Evolutionary conservation across 345 rosid genomes (phyloP), one percentile per base, ranked within the genome.

Genomic region (Punica granatum): DNA sequence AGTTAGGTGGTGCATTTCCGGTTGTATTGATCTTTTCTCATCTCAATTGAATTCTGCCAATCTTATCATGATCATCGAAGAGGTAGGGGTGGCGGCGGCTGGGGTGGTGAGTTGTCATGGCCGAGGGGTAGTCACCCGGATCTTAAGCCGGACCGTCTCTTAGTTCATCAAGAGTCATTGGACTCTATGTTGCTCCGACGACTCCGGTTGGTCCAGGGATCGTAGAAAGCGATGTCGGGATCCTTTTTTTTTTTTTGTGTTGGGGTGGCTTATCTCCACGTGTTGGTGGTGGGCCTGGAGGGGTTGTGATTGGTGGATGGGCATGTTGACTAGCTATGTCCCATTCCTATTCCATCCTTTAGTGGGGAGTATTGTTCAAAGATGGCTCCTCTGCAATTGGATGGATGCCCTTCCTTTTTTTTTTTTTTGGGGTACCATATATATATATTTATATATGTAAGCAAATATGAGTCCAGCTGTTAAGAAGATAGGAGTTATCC

Each of bases 401-500:
- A 70, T 43, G 65, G 56, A 11, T 68, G 53, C 54, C 8, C 19
- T 30, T 25, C 19, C 36, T 53, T 0, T 31, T 21, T 28, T 11
- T 7, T 7, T 32, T 26, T 30, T 30, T 37, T 63, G 39, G 11
- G 5, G 5, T 37, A 4, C 41, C 11, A 37, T 37, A 37, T 37
- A 11, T 37, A 37, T 37, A 5, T 37, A 11, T 37, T 11, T 37
- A 37, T 37, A 5, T 37, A 4, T 37, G 5, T 37, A 11, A 37
- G 41, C 41, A 37, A n/a, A n/a, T 48, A 32, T 51, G 64, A 37
- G 64, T 15, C 32, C 3, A 63, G 68, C 46, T 36, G 67, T 72
- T 74, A 36, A 65, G 39, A 54, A 69, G 66, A 72, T 63, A 75
- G 78, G 75, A 62, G 78, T 74, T 64, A 72, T 80, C 83, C 46